Conservation (phyloP, 257 asterid genomes). For the Linderniella brevidens region DNA sequence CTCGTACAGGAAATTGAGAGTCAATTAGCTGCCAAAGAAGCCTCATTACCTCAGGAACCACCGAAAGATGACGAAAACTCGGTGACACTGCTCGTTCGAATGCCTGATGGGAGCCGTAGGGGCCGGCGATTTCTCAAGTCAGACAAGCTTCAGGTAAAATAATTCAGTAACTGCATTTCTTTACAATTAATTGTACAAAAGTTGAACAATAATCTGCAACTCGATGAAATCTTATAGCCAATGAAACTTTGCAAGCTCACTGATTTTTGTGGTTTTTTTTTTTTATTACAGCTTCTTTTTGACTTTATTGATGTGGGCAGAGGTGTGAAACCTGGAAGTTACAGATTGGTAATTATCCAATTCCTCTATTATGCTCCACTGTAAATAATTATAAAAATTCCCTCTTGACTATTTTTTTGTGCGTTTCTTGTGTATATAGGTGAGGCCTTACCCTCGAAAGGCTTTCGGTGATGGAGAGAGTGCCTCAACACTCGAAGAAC, state of each 20-base stretch:
- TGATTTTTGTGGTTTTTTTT: too few species aligned
- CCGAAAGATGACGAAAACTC: conserved; percentile 58
- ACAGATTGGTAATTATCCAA: conserved; percentile 59
- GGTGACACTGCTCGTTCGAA: conserved; percentile 76
- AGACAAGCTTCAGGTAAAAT: conserved; percentile 68
- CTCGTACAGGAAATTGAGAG: conserved; percentile 57
- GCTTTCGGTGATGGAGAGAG: conserved; percentile 70
- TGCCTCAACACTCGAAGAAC: conserved; percentile 35
- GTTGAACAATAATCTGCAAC: too few species aligned
- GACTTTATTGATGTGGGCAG: conserved; percentile 81
- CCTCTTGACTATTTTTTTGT: not conserved
- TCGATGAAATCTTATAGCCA: too few species aligned
- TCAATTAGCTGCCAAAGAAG: conserved; percentile 80
- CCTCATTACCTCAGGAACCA: conserved; percentile 92
- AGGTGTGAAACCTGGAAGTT: conserved; percentile 71
- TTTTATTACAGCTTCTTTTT: conserved; percentile 49
- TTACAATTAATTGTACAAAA: too few species aligned
- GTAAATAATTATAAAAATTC: not conserved
- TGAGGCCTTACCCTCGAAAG: conserved; percentile 81
- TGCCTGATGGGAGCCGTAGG: conserved; percentile 94
- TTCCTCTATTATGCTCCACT: not conserved
- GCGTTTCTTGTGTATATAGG: conserved; percentile 19
- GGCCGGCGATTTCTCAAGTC: conserved; percentile 89
- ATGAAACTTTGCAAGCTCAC: too few species aligned
- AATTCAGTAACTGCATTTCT: not conserved